These are phyloP conservation scores for Meyerozyma guilliermondii DNA, from an alignment of 1,139 yeast genomes.

Conservation along the genomic window DNA sequence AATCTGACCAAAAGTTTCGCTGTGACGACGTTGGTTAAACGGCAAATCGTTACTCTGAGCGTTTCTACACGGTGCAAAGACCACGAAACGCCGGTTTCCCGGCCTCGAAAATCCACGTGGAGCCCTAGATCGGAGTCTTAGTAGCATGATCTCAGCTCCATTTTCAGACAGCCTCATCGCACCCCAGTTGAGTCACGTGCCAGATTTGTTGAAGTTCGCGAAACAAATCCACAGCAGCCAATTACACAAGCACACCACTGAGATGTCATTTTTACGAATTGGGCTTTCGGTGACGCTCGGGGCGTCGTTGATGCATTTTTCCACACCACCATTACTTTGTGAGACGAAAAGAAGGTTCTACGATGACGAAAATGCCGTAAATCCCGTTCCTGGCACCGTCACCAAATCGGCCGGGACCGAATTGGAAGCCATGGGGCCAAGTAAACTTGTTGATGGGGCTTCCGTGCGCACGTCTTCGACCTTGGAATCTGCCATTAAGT, in stretches of 20 bases:
- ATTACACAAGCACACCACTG: background rate
- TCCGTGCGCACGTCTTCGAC: conserved; percentile 49
- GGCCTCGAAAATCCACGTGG: background rate
- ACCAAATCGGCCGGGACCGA: conserved; percentile 49
- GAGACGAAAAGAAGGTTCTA: conserved; percentile 50
- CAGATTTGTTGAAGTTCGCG: background rate
- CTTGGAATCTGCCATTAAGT: conserved; percentile 46
- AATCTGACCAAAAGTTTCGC: conserved; percentile 41
- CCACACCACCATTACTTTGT: conserved; percentile 11
- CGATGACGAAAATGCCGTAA: conserved; percentile 49
- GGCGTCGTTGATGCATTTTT: conserved; percentile 2
- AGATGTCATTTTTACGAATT: background rate
- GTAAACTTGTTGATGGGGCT: conserved; percentile 50
- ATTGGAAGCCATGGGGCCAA: conserved; percentile 34
- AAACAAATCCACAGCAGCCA: background rate
- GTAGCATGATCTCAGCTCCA: background rate
- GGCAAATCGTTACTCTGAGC: conserved; percentile 14
- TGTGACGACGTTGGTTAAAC: conserved; percentile 25
- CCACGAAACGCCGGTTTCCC: background rate
- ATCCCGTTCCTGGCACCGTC: conserved; percentile 51
- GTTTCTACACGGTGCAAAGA: background rate
- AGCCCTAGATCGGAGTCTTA: background rate
- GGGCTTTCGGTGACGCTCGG: background rate
- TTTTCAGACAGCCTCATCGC: background rate
- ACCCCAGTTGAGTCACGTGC: background rate